These are phyloP conservation scores for Vitis vinifera DNA, from an alignment of 164 flowering plant genomes.

Conservation along the genomic window DNA sequence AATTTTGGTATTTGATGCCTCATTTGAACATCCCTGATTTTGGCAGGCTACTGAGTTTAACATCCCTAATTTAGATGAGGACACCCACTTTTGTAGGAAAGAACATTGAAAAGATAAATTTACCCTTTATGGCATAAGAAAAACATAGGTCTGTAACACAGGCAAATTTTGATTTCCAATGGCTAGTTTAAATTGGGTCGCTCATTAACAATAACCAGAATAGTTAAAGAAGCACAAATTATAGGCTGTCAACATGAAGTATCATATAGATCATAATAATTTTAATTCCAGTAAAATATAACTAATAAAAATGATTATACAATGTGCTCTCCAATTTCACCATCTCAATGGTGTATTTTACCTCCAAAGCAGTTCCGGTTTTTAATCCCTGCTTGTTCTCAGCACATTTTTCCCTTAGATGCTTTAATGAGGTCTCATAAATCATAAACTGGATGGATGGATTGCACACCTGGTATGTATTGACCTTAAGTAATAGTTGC, in stretches of 20 bases:
- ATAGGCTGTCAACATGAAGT: background rate
- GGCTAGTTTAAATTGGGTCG: no score
- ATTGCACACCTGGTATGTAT: constrained; percentile 66
- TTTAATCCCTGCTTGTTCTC: constrained; percentile 29
- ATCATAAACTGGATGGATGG: constrained; percentile 92
- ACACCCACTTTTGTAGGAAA: background rate
- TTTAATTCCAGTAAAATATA: background rate
- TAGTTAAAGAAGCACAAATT: background rate
- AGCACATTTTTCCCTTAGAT: constrained; percentile 55
- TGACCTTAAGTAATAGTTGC: background rate
- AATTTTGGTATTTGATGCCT: no score
- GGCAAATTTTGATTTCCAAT: no score
- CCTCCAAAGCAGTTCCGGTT: constrained; percentile 71
- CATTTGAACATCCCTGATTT: no score
- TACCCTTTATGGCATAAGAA: background rate
- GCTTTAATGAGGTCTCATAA: constrained; percentile 65
- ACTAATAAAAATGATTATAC: background rate
- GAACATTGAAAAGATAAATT: background rate
- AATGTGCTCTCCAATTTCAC: background rate
- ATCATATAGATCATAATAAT: background rate
- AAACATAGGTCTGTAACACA: no score
- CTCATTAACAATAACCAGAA: no score
- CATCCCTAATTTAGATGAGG: no score
- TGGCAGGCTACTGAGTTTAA: no score
- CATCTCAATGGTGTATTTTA: constrained; percentile 12